phyloP scores from a whole-genome alignment of 257 asterid genomes.

The Solanum habrochaites region DNA sequence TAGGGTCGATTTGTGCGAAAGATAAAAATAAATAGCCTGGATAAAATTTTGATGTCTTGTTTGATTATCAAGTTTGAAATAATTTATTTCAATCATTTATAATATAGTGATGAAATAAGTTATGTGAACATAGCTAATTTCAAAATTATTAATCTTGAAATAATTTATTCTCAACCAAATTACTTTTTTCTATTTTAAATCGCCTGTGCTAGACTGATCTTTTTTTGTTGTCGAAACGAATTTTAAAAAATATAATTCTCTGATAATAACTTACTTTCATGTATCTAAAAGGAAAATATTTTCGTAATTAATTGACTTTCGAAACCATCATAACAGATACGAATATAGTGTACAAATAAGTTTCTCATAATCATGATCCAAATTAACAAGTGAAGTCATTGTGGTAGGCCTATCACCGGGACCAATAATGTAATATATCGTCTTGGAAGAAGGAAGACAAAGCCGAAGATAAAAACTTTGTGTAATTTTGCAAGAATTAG shows the following conservation, averaged over 20 bases:
- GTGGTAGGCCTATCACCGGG: no score
- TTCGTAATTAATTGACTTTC: background rate
- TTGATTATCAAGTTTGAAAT: background rate
- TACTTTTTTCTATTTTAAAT: no score
- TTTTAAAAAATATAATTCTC: fast-evolving
- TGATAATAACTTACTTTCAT: no score
- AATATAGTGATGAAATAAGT: background rate
- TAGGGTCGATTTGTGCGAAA: background rate
- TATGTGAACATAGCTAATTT: no score
- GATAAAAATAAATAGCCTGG: no score
- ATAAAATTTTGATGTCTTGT: background rate
- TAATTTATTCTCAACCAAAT: no score
- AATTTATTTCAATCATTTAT: no score
- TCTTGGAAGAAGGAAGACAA: background rate
- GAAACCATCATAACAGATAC: background rate
- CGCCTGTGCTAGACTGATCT: background rate
- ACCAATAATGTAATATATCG: no score
- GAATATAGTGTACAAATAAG: background rate
- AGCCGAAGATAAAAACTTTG: no score
- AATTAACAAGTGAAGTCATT: background rate
- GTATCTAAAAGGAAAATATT: background rate
- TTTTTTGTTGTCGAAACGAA: no score
- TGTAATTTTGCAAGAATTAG: background rate
- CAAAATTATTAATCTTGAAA: no score
- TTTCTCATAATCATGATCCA: background rate